Evolutionary conservation across 257 asterid genomes (phyloP).

Genomic region (Nicotiana paniculata): DNA sequence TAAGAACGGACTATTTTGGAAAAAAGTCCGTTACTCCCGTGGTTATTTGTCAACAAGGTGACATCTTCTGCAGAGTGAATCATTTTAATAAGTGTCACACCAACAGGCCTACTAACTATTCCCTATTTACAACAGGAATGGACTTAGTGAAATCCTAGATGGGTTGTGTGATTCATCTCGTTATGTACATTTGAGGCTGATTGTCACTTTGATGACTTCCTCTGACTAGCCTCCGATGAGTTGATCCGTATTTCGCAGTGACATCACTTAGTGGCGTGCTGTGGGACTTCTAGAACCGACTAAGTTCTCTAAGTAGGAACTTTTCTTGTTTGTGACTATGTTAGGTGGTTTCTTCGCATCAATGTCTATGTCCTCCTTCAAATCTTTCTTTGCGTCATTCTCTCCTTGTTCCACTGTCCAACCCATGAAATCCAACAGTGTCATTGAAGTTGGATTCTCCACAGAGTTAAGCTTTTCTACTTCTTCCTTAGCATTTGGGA

Average conservation of each 20-base stretch:
- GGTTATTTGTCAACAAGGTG: constrained; percentile 9
- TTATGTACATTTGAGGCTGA: constrained; percentile 16
- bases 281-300: constrained; percentile 80
- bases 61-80: constrained; percentile 2
- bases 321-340: constrained; percentile 39
- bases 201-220: constrained; percentile 9
- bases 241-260: constrained; percentile 4
- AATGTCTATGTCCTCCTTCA: constrained; percentile 9
- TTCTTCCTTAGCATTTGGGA: constrained; percentile 27
- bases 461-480: constrained; percentile 18
- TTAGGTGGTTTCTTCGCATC: constrained; percentile 33
- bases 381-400: constrained; percentile 24
- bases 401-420: constrained; percentile 41
- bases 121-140: constrained; percentile 22
- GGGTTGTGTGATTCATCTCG: constrained; percentile 10
- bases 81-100: neutral
- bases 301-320: constrained; percentile 62
- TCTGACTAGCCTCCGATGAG: constrained; percentile 18
- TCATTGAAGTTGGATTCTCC: constrained; percentile 34
- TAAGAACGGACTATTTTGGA: neutral
- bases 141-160: constrained; percentile 7
- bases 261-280: constrained; percentile 49
- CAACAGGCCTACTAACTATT: constrained; percentile 6
- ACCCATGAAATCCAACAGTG: constrained; percentile 53
- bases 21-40: neutral